Conservation (phyloP, 768 basidiomycete species). For the Phylloporus arenicola region DNA sequence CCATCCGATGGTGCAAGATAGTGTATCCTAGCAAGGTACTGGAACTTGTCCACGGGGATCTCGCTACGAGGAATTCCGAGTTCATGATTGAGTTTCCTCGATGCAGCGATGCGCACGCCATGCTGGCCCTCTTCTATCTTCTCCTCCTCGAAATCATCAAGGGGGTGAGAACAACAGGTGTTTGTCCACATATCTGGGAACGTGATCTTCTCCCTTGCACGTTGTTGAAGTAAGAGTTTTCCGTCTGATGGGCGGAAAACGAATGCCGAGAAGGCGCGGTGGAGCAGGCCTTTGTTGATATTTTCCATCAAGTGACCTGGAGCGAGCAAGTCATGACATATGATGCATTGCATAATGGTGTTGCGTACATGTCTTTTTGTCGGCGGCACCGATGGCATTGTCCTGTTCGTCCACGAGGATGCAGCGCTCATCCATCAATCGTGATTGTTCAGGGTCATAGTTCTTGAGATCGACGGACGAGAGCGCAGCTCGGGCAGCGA, state of each 20-base stretch:
- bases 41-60: slow-evolving; percentile 79
- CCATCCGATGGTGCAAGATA: slow-evolving; percentile 93
- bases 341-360: slow-evolving; percentile 9
- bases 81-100: slow-evolving; percentile 94
- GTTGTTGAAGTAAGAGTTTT: slow-evolving; percentile 87
- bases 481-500: slow-evolving; percentile 58
- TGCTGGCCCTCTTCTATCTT: slow-evolving; percentile 70
- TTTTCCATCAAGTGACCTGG: slow-evolving; percentile 94
- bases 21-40: slow-evolving; percentile 94
- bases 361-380: slow-evolving; percentile 91
- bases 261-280: slow-evolving; percentile 97
- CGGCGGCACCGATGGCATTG: slow-evolving; percentile 74
- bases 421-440: slow-evolving; percentile 93
- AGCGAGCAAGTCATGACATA: background rate
- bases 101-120: slow-evolving; percentile 87
- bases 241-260: slow-evolving; percentile 94
- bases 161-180: slow-evolving; percentile 96
- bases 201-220: slow-evolving; percentile 98
- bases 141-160: slow-evolving; percentile 86
- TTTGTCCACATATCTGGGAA: slow-evolving; percentile 99
- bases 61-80: slow-evolving; percentile 82
- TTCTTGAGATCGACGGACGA: slow-evolving; percentile 70
- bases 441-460: slow-evolving; percentile 91
- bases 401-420: slow-evolving; percentile 90
- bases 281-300: slow-evolving; percentile 88